Conservation (phyloP, 2,329 filamentous ascomycete species). For the Alternaria gansuensis region DNA sequence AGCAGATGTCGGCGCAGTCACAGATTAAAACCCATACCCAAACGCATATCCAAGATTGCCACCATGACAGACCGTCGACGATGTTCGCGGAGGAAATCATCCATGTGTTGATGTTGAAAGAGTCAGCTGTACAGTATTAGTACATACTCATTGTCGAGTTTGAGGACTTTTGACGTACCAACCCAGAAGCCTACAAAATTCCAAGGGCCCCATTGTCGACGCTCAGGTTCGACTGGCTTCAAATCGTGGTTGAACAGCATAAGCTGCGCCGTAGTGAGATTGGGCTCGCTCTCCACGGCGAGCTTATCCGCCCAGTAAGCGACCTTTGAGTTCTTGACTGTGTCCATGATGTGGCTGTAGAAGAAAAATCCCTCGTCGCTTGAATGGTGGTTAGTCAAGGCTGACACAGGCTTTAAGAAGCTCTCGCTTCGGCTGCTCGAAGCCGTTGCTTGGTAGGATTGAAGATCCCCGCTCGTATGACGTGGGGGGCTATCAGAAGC, state of each 20-base stretch:
- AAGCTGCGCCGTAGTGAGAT: conserved; percentile 78
- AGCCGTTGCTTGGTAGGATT: conserved; percentile 31
- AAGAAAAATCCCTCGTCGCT: conserved; percentile 25
- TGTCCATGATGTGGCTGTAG: conserved; percentile 52
- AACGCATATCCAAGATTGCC: conserved; percentile 81
- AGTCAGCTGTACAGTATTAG: conserved; percentile 51
- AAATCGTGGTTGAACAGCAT: conserved; percentile 89
- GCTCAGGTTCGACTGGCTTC: conserved; percentile 76
- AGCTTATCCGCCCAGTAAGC: conserved; percentile 64
- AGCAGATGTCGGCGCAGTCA: conserved; percentile 1
- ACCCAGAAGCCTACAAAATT: conserved; percentile 93
- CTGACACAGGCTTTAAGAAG: conserved; percentile 36
- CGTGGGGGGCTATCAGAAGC: conserved; percentile 34
- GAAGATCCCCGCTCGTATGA: conserved; percentile 42
- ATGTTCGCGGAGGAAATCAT: conserved; percentile 92
- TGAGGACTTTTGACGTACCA: conserved; percentile 48
- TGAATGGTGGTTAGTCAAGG: conserved; percentile 28
- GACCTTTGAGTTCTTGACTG: conserved; percentile 51
- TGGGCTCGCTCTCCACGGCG: conserved; percentile 77
- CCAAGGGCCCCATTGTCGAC: conserved; percentile 84
- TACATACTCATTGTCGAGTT: background rate
- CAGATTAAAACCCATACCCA: conserved; percentile 60
- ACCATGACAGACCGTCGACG: conserved; percentile 81
- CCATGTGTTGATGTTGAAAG: conserved; percentile 75
- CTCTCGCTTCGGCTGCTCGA: conserved; percentile 30